phyloP scores from a whole-genome alignment of 495 filamentous ascomycete species.

The Annulohypoxylon nitens region DNA sequence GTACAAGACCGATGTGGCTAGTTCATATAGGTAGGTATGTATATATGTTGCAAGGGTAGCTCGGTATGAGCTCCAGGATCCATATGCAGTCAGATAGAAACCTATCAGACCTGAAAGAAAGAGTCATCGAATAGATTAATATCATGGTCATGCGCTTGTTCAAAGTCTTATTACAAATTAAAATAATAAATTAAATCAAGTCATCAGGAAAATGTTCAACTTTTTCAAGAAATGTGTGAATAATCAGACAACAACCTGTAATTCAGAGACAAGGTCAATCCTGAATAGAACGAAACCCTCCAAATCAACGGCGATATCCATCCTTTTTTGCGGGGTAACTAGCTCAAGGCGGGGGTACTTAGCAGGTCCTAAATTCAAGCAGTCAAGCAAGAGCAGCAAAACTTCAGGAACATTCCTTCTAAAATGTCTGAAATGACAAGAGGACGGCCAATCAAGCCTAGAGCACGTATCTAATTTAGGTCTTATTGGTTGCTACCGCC shows the following conservation, averaged over 20 bases:
- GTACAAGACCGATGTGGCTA: neutral
- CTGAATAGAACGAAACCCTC: neutral
- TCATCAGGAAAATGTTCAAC: neutral
- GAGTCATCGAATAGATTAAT: neutral
- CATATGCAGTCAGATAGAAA: conserved; percentile 1
- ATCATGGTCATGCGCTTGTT: neutral
- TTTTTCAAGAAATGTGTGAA: neutral
- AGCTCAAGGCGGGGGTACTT: conserved; percentile 3
- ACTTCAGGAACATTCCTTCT: conserved; percentile 4
- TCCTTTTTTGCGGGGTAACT: conserved; percentile 9
- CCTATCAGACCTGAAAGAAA: neutral
- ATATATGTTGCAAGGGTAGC: neutral
- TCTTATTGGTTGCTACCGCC: neutral
- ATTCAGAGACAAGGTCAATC: neutral
- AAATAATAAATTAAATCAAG: conserved; percentile 1
- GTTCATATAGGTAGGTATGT: neutral
- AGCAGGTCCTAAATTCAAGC: neutral
- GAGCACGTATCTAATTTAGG: neutral
- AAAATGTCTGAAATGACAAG: neutral
- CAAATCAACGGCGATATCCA: neutral
- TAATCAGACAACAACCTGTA: neutral
- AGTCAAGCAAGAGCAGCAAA: conserved; percentile 1
- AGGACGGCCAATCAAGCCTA: neutral
- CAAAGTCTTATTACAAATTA: neutral
- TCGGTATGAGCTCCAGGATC: neutral